Evolutionary conservation across 1,284 basidiomycete species (phyloP), one percentile per base, ranked within the genome.

Genomic region (Ganoderma boninense): DNA sequence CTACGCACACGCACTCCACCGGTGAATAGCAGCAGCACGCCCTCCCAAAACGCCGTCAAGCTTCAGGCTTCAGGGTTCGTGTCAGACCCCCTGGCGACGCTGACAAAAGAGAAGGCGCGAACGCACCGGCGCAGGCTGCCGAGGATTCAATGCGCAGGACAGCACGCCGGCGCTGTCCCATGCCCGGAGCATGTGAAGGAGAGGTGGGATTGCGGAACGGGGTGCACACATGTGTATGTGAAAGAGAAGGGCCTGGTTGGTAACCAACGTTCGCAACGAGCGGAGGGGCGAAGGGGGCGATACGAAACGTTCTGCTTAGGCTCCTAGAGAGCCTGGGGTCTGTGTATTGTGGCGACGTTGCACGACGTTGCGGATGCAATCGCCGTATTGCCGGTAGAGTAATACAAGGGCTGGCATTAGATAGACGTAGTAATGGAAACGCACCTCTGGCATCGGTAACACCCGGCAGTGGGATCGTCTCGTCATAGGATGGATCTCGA

Each of bases 61-160:
- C 57, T 60, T 38, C 57, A 60, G 57, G 35, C 57, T 60, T 35
- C 57, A 60, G 32, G 57, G 35, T 60, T 60, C 57, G 16, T 18
- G 38, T 60, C 57, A 38, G 14, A n/a, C 57, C 57, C 57, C 57
- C 35, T 35, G 35, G n/a, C 35, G 57, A n/a, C 20, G 35, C 54
- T 57, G 57, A 60, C 57, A 60, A 35, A 60, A 10, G 35, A 35
- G 57, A 60, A 60, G 10, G 20, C 35, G 57, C 32, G 57, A 60
- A 60, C 35, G 23, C 29, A 32, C 54, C 11, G 29, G 56, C 32
- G 13, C 56, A 35, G 56, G 20, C 29, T 35, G 35, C 35, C 20
- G 57, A 60, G 57, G 18, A 35, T 40, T 40, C 57, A 20, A n/a
- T 38, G 57, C 57, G 57, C 23, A 52, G 49, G 49, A 52, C 14